Evolutionary conservation across 768 basidiomycete species (phyloP), one percentile per base, ranked within the genome.

Genomic region (Psilocybe sp.): DNA sequence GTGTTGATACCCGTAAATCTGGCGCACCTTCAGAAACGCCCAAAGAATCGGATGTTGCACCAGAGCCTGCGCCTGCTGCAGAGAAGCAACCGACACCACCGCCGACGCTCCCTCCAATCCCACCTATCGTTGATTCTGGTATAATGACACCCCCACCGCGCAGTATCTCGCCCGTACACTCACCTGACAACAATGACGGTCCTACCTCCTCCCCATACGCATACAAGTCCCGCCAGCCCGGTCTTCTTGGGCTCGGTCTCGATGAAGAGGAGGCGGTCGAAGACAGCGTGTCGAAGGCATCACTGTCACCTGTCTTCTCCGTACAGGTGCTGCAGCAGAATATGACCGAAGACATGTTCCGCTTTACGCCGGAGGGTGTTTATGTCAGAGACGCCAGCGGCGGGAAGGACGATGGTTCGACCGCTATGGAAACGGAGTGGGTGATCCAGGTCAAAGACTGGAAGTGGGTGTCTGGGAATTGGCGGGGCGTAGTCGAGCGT

Each of bases 371-470:
- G 16, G 72, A 73, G 37, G 71, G 72, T 9, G 64, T 75, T 32
- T 66, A 63, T 47, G 67, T 73, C 0, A 56, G 57, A 16, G 69
- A 72, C 34, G 56, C 58, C 8, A 7, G 23, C 7, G 23, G 23
- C 7, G 23, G 23, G 4, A 28, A 28, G 23, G 23, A 28, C 23
- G 53, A 46, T 9, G 54, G 51, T n/a, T 62, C 51, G 23, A 60
- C 54, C 23, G 63, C 58, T 47, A 60, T 62, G 60, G 61, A 65
- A 39, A 64, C 67, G 4, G 71, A 73, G 60, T 74, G 73, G 70
- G 62, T 67, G 33, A 68, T 73, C n/a, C 66, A 69, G 48, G 70
- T 72, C 7, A 69, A 63, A 54, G 62, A 67, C 49, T 74, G 73
- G 73, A 72, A 65, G 60, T 74, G 70, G 71, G 67, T 67, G 1